phyloP scores from a whole-genome alignment of 176 grass and related monocot species.

The Oropetium thomaeum region DNA sequence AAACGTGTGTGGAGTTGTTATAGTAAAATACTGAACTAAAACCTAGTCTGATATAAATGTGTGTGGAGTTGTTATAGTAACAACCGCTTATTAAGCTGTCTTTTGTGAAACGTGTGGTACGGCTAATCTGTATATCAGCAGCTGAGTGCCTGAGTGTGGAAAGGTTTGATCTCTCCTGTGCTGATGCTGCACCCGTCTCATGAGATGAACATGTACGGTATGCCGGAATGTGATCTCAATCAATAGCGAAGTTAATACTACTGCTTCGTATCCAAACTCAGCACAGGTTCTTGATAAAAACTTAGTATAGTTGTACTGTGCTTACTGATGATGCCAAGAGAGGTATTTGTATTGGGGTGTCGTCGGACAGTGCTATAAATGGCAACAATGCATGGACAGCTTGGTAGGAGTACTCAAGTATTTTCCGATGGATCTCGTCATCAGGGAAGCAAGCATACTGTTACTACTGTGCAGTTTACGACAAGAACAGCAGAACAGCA shows the following conservation, averaged over 20 bases:
- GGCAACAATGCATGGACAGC: slow-evolving; percentile 14
- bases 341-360: not conserved
- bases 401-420: not conserved
- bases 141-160: too few species aligned
- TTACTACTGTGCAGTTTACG: not conserved
- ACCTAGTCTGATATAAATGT: not conserved
- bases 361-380: slow-evolving; percentile 13
- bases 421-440: slow-evolving; percentile 17
- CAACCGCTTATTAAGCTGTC: slow-evolving; percentile 19
- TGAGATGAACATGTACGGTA: not conserved
- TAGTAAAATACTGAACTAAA: slow-evolving; percentile 8
- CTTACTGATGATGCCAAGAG: slow-evolving; percentile 5
- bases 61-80: slow-evolving; percentile 16
- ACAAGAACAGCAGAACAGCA: slow-evolving; percentile 21
- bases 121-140: slow-evolving; percentile 31
- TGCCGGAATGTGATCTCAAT: not conserved
- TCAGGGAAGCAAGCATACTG: not conserved
- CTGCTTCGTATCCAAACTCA: not conserved
- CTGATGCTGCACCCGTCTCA: not conserved
- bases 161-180: not conserved
- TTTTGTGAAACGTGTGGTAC: slow-evolving; percentile 12
- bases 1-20: not conserved
- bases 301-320: too few species aligned
- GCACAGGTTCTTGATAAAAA: not conserved
- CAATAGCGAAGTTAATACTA: not conserved